Evolutionary conservation across 768 basidiomycete species (phyloP).

Genomic region (Boletus rufocinnamomeus): DNA sequence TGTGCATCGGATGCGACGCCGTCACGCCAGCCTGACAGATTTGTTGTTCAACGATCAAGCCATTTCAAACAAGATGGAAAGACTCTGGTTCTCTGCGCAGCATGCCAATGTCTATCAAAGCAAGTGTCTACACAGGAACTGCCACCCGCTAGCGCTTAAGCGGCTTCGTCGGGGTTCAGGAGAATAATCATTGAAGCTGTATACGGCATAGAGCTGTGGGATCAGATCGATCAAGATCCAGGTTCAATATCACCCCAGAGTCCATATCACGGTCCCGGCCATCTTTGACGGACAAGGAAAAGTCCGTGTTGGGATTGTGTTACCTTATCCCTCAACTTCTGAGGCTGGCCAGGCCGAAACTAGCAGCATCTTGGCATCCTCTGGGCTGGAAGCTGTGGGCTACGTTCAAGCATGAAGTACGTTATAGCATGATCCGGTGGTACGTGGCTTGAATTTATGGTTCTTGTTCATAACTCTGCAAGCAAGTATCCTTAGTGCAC

Average conservation of each 20-base stretch:
- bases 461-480: not conserved
- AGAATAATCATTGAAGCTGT: not conserved
- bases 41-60: slow-evolving; percentile 39
- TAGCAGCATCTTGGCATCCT: slow-evolving; percentile 24
- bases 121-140: slow-evolving; percentile 6
- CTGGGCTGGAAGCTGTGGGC: slow-evolving; percentile 34
- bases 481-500: slow-evolving; percentile 19
- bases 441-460: slow-evolving; percentile 4
- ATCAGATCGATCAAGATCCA: slow-evolving; percentile 28
- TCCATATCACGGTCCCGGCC: slow-evolving; percentile 15
- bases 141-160: not conserved
- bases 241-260: slow-evolving; percentile 21
- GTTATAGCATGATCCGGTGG: slow-evolving; percentile 27
- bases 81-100: slow-evolving; percentile 40
- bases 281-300: slow-evolving; percentile 16
- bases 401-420: slow-evolving; percentile 33
- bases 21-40: slow-evolving; percentile 36
- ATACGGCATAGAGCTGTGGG: slow-evolving; percentile 38
- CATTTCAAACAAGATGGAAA: slow-evolving; percentile 36
- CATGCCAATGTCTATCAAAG: slow-evolving; percentile 38
- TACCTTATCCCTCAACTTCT: slow-evolving; percentile 42
- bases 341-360: slow-evolving; percentile 33
- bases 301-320: slow-evolving; percentile 20
- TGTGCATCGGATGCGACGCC: slow-evolving; percentile 46
- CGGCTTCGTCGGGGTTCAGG: slow-evolving; percentile 29